Conservation (phyloP, 306 rosid genomes). For the Ormosia emarginata region DNA sequence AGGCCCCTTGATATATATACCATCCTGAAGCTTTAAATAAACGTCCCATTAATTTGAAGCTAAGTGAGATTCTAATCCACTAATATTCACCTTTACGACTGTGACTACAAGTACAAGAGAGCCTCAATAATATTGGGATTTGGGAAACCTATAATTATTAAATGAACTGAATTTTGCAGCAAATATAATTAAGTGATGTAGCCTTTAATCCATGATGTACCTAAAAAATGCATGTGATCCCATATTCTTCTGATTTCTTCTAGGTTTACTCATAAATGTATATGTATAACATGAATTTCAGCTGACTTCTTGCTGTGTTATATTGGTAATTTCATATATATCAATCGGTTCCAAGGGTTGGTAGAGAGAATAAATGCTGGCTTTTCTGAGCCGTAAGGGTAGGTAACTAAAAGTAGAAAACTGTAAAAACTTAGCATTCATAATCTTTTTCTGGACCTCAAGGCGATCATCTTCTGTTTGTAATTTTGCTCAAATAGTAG, state of each 20-base stretch:
- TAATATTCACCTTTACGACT: background rate
- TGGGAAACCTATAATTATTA: background rate
- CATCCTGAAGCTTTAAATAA: background rate
- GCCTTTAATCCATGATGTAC: background rate
- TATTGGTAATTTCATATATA: background rate
- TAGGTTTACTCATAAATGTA: background rate
- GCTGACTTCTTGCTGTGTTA: background rate
- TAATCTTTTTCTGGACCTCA: background rate
- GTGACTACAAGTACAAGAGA: background rate
- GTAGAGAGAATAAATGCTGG: constrained; percentile 1
- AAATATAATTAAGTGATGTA: background rate
- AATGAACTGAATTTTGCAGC: background rate
- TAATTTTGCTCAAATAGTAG: constrained; percentile 14
- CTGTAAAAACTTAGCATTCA: background rate
- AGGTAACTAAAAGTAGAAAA: constrained; percentile 18
- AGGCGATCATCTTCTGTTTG: constrained; percentile 16
- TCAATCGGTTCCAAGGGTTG: background rate
- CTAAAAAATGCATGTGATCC: background rate
- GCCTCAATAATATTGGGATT: background rate
- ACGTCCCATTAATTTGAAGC: background rate
- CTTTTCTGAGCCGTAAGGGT: background rate
- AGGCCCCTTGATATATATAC: background rate
- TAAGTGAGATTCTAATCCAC: background rate
- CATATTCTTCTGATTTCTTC: background rate
- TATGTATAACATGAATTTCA: background rate